These are phyloP conservation scores for Sporobolomyces pararoseus DNA, from an alignment of 768 basidiomycete species.

Conservation along the genomic window DNA sequence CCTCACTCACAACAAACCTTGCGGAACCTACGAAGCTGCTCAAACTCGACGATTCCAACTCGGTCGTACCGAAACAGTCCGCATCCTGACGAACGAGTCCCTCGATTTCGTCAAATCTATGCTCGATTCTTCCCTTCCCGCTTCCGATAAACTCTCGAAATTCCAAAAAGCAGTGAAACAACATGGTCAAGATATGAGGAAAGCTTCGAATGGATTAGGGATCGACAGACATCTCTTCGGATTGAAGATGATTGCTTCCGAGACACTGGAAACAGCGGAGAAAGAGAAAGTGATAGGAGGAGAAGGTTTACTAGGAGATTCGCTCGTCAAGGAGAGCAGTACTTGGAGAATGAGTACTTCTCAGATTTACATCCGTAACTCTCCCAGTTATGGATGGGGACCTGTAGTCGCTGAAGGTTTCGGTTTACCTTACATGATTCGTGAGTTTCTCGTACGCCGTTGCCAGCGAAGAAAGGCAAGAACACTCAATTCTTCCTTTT, in stretches of 20 bases:
- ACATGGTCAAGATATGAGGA: constrained; percentile 76
- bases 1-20: constrained; percentile 55
- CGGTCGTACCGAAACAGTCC: constrained; percentile 90
- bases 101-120: constrained; percentile 84
- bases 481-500: neutral
- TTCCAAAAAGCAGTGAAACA: constrained; percentile 70
- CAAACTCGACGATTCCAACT: constrained; percentile 86
- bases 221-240: constrained; percentile 94
- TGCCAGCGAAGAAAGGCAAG: no score
- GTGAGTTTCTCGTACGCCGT: constrained; percentile 27
- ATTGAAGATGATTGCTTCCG: constrained; percentile 66
- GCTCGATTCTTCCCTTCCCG: constrained; percentile 54
- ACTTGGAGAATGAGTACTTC: constrained; percentile 94
- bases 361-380: constrained; percentile 57
- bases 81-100: constrained; percentile 74
- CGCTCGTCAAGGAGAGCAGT: constrained; percentile 67
- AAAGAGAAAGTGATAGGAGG: neutral
- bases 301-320: constrained; percentile 43
- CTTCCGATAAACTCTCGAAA: constrained; percentile 59
- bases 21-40: constrained; percentile 71
- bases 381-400: neutral
- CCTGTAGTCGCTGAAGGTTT: constrained; percentile 72
- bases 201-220: constrained; percentile 86
- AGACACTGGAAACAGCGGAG: constrained; percentile 55
- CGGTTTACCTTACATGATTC: constrained; percentile 81